phyloP scores from a whole-genome alignment of 176 grass and related monocot genomes.

The Tuctoria greenei region DNA sequence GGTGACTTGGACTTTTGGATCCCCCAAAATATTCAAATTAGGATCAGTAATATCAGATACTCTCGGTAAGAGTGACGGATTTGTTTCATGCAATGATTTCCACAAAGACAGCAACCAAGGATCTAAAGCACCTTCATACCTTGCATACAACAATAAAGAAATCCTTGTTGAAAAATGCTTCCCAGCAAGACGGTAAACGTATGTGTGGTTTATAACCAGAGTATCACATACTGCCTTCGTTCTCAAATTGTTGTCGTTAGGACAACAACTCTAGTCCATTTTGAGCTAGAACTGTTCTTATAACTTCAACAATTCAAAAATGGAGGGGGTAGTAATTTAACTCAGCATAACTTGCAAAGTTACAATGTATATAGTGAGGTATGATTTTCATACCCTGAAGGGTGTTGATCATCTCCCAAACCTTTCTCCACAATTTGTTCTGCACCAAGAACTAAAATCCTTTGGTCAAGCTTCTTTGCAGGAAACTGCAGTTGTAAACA shows the following conservation, averaged over 20 bases:
- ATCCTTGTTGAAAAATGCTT: constrained; percentile 1
- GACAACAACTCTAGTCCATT: too few relatives aligned
- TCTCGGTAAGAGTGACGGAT: constrained; percentile 58
- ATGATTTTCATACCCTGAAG: constrained; percentile 72
- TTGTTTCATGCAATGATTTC: constrained; percentile 61
- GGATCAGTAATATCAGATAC: constrained; percentile 75
- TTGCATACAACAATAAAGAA: constrained; percentile 47
- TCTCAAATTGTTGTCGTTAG: too few relatives aligned
- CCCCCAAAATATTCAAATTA: constrained; percentile 59
- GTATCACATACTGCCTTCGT: not conserved
- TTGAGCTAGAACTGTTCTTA: too few relatives aligned
- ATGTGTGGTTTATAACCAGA: not conserved
- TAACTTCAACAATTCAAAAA: too few relatives aligned
- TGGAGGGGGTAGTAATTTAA: not conserved
- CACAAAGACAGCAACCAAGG: constrained; percentile 83
- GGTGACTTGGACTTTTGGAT: constrained; percentile 62
- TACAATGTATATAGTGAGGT: not conserved
- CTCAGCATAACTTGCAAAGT: not conserved
- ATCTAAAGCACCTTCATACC: constrained; percentile 88
- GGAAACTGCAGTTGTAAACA: constrained; percentile 61
- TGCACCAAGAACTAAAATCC: constrained; percentile 77
- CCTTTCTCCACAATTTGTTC: constrained; percentile 73
- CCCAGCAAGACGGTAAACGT: not conserved
- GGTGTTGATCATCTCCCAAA: constrained; percentile 86
- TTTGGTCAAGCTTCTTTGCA: constrained; percentile 87